phyloP scores from a whole-genome alignment of 148 eudicot species.

The Rhododendron kiyosumense region DNA sequence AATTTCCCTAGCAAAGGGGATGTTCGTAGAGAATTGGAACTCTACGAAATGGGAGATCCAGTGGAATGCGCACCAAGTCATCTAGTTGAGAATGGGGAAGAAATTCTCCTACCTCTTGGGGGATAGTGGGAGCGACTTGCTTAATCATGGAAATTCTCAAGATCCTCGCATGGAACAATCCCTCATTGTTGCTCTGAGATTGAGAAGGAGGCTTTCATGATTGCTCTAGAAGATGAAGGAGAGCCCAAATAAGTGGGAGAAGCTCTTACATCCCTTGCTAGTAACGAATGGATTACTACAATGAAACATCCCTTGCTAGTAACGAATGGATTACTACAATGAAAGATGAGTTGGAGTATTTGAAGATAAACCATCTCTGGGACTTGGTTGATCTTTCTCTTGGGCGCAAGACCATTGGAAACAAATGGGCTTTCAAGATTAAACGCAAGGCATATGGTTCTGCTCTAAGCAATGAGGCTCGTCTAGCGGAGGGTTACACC shows the following conservation, averaged over 20 bases:
- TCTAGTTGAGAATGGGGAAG: not conserved
- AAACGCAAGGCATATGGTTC: not conserved
- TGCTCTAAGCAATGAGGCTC: not conserved
- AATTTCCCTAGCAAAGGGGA: not conserved
- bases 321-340: not conserved
- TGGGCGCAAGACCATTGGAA: not conserved
- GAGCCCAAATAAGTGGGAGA: not conserved
- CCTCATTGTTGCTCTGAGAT: not conserved
- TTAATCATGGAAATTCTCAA: not conserved
- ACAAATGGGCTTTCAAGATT: not conserved
- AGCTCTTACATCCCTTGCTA: not conserved
- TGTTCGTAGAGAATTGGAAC: not conserved
- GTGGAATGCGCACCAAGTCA: too few relatives aligned
- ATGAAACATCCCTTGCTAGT: not conserved
- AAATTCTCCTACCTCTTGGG: not conserved
- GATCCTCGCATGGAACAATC: not conserved
- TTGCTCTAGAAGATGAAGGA: not conserved
- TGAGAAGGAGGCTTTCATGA: not conserved
- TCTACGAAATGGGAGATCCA: constrained; percentile 2
- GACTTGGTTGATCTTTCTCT: not conserved
- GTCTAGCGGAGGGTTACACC: not conserved
- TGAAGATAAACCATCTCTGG: not conserved
- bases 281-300: not conserved
- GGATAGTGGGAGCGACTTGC: not conserved
- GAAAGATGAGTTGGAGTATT: not conserved